phyloP scores from a whole-genome alignment of 331 rosid species.

The Malus hybrid region DNA sequence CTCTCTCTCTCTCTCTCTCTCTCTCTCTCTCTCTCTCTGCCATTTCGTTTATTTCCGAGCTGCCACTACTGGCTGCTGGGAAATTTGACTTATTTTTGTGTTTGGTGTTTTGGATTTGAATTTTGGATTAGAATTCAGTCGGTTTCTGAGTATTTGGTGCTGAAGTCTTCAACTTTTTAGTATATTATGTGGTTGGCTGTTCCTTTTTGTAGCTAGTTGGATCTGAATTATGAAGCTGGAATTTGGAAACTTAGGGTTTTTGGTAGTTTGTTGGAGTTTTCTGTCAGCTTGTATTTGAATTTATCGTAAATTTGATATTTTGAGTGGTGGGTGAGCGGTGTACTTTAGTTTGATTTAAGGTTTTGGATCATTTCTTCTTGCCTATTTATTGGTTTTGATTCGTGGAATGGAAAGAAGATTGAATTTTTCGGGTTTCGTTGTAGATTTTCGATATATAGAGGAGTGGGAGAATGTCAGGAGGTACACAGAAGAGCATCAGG shows the following conservation, averaged over 20 bases:
- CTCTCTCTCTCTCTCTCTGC: neutral
- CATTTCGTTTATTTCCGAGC: neutral
- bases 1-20: neutral
- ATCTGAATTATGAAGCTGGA: slow-evolving; percentile 37
- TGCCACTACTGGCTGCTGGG: neutral
- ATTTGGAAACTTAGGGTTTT: neutral
- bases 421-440: slow-evolving; percentile 14
- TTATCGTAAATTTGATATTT: neutral
- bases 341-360: neutral
- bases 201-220: slow-evolving; percentile 21
- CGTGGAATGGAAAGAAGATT: neutral
- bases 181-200: slow-evolving; percentile 12
- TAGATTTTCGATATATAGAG: slow-evolving; percentile 35
- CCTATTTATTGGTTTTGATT: neutral
- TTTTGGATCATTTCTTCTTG: neutral
- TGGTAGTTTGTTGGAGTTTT: neutral
- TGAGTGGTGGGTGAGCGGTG: neutral
- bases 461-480: slow-evolving; percentile 67
- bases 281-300: slow-evolving; percentile 3
- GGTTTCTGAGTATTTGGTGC: neutral
- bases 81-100: neutral
- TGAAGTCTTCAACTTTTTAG: neutral
- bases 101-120: neutral
- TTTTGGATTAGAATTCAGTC: neutral
- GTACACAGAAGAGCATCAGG: slow-evolving; percentile 81